These are phyloP conservation scores for Rachicladosporium sp. DNA, from an alignment of 2,329 filamentous ascomycete genomes.

Conservation along the genomic window DNA sequence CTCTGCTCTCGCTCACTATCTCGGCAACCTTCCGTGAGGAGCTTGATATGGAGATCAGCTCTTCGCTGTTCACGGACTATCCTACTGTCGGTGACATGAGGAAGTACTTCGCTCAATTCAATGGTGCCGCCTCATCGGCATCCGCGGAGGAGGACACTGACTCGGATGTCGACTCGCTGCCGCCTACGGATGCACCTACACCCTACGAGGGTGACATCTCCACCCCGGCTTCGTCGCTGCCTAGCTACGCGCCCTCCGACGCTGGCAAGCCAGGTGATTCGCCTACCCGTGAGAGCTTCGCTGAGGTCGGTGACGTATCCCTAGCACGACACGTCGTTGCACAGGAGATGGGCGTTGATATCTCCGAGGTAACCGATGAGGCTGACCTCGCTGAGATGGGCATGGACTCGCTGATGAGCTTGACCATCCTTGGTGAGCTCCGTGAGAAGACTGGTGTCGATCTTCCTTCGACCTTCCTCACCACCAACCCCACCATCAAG, in stretches of 20 bases:
- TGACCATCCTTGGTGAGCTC: conserved; percentile 39
- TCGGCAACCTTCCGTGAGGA: conserved; percentile 51
- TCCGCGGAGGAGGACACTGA: conserved; percentile 21
- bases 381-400: conserved; percentile 50
- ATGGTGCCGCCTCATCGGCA: conserved; percentile 23
- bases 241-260: conserved; percentile 29
- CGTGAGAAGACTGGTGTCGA: conserved; percentile 39
- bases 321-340: conserved; percentile 38
- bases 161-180: conserved; percentile 30
- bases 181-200: conserved; percentile 28
- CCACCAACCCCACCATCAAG: conserved; percentile 49
- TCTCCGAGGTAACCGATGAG: conserved; percentile 40
- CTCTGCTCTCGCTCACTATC: conserved; percentile 48
- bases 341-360: conserved; percentile 53
- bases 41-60: conserved; percentile 46
- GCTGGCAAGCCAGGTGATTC: conserved; percentile 27
- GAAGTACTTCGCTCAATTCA: conserved; percentile 40
- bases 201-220: conserved; percentile 31
- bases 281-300: conserved; percentile 20
- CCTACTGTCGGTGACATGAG: conserved; percentile 50
- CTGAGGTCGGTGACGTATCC: conserved; percentile 29
- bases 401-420: conserved; percentile 42
- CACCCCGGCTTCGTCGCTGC: conserved; percentile 38
- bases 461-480: conserved; percentile 43
- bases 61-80: conserved; percentile 48